Conservation (phyloP, 1,284 basidiomycete species). For the Schizophyllum commune region DNA sequence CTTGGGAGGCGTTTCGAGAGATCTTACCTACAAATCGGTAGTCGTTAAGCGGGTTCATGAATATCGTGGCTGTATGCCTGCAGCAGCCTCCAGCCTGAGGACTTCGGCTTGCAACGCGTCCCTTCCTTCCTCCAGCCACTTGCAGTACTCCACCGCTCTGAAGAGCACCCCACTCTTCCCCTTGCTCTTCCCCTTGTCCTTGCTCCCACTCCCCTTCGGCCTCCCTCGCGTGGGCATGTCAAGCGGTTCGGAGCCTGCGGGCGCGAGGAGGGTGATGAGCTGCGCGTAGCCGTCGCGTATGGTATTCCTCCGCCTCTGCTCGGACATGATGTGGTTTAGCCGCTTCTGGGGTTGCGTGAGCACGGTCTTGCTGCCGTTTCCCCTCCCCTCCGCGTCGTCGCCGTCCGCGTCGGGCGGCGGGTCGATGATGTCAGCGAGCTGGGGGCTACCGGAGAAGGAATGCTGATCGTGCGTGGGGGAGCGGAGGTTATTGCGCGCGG, state of each 20-base stretch:
- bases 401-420: conserved; percentile 15
- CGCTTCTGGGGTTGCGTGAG: conserved; percentile 83
- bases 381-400: conserved; percentile 14
- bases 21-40: too few species aligned
- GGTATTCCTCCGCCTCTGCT: conserved; percentile 85
- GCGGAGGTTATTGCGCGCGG: conserved; percentile 18
- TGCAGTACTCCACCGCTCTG: conserved; percentile 70
- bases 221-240: conserved; percentile 71
- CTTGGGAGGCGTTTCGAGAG: too few species aligned
- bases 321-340: conserved; percentile 90
- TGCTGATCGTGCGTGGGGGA: conserved; percentile 2
- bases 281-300: conserved; percentile 86
- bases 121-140: conserved; percentile 67
- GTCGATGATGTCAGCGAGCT: conserved; percentile 5
- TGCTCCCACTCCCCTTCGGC: conserved; percentile 69
- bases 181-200: conserved; percentile 59
- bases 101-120: conserved; percentile 61
- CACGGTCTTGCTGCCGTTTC: conserved; percentile 42
- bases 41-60: not conserved
- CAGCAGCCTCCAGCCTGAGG: conserved; percentile 49
- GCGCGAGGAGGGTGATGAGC: conserved; percentile 69
- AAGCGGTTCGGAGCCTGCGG: conserved; percentile 54
- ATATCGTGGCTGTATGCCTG: conserved; percentile 30
- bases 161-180: conserved; percentile 79
- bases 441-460: not conserved